phyloP scores from a whole-genome alignment of 2,329 filamentous ascomycete species.

The Penicillium sclerotigenum region DNA sequence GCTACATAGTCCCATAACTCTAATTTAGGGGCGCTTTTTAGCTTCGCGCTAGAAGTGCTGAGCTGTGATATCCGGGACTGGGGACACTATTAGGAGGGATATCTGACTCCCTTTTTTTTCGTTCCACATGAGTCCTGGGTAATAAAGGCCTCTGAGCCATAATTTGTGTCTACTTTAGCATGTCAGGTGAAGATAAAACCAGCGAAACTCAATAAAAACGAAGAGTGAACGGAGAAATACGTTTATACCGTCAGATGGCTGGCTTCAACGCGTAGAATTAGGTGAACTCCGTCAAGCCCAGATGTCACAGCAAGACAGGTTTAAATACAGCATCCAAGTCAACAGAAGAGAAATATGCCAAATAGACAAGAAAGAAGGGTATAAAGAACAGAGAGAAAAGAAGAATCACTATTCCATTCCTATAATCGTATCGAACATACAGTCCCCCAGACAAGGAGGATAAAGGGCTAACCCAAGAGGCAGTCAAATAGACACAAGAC shows the following conservation, averaged over 20 bases:
- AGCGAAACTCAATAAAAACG: too few species aligned
- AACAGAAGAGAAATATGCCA: background rate
- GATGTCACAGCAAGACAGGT: too few species aligned
- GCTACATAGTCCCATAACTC: too few species aligned
- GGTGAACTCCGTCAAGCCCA: too few species aligned
- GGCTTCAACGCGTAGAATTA: too few species aligned
- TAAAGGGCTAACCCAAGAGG: background rate
- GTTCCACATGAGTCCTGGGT: too few species aligned
- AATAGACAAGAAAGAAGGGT: background rate
- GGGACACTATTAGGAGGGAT: background rate
- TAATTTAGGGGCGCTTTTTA: background rate
- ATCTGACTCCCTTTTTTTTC: too few species aligned
- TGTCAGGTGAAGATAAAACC: too few species aligned
- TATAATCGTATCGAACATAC: constrained; percentile 1
- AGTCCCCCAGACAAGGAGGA: background rate
- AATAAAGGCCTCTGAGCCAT: too few species aligned
- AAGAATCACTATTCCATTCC: background rate
- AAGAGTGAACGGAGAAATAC: too few species aligned
- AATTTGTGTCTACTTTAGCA: too few species aligned
- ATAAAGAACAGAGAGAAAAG: background rate
- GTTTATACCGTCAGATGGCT: too few species aligned
- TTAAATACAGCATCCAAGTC: background rate
- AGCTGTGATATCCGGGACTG: background rate
- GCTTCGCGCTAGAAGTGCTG: background rate
- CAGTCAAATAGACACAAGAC: background rate